Evolutionary conservation across 371 early-diverging fungal species (phyloP).

Genomic region (Mucor lusitanicus): DNA sequence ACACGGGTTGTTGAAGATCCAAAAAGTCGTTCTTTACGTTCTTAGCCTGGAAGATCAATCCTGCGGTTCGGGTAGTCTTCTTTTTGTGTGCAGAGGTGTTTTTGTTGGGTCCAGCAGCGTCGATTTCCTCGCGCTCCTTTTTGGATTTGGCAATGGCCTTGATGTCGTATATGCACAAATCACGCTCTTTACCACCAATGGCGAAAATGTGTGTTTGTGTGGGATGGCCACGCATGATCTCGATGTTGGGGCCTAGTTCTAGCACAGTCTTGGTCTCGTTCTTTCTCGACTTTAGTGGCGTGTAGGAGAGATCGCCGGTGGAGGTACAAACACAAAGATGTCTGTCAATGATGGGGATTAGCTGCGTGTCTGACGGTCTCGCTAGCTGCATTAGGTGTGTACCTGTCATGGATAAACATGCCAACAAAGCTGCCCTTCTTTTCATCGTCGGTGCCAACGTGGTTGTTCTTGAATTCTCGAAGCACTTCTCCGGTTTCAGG

Average conservation of each 20-base stretch:
- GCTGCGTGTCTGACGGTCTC: background rate
- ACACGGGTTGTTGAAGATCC: conserved; percentile 83
- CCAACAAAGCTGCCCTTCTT: conserved; percentile 64
- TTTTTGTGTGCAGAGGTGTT: conserved; percentile 33
- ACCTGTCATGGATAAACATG: conserved; percentile 55
- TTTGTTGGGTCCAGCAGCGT: conserved; percentile 25
- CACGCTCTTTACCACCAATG: conserved; percentile 85
- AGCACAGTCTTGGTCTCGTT: conserved; percentile 14
- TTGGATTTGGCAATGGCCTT: conserved; percentile 31
- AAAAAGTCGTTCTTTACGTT: conserved; percentile 79
- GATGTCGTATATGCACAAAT: conserved; percentile 79
- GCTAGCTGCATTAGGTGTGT: conserved; percentile 8
- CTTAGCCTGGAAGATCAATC: conserved; percentile 63
- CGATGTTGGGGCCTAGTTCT: conserved; percentile 26
- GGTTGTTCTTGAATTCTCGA: conserved; percentile 46
- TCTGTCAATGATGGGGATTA: conserved; percentile 1
- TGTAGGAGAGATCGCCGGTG: conserved; percentile 38
- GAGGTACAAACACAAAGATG: conserved; percentile 39
- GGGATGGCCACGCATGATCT: conserved; percentile 69
- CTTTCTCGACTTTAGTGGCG: conserved; percentile 15
- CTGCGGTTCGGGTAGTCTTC: conserved; percentile 43
- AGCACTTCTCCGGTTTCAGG: conserved; percentile 52
- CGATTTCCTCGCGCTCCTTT: conserved; percentile 7
- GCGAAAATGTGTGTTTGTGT: conserved; percentile 70
- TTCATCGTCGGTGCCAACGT: conserved; percentile 32